Evolutionary conservation across 2,329 filamentous ascomycete species (phyloP), one percentile per base, ranked within the genome.

Genomic region (Helicocarpus griseus): DNA sequence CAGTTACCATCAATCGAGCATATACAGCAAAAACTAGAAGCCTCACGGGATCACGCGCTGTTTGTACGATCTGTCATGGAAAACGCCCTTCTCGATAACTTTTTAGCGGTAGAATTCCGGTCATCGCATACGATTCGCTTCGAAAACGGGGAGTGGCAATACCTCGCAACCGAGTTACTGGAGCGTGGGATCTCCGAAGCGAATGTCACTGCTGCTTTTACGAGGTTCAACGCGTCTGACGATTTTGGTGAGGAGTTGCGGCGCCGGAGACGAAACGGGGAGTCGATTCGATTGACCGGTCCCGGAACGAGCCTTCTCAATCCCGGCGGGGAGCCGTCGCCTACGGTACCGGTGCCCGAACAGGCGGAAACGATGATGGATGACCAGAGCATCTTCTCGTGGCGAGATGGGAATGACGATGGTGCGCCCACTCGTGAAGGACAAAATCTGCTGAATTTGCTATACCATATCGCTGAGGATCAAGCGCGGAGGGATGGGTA

Each of bases 401-500:
- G 69, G 67, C 63, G 69, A 17, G 68, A 71, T 40, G 68, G 65
- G 4, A 66, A 70, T 49, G 68, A 72, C 38, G 73, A 73, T 33
- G 63, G 68, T 9, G 57, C 64, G 54, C 58, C 69, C 57, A 60
- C 67, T 51, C 58, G 67, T 7, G 74, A 77, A 53, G 87, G 87
- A 5, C 87, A 93, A 62, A 90, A 89, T 54, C 82, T 95, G 46
- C 85, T 94, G 43, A 87, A 83, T 55, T 75, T 96, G 2, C 76
- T 97, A 1, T 97, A 95, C 64, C 82, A 90, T 53, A 94, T 97
- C 44, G 94, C 90, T 0, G 90, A 96, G 67, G 89, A 97, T 58
- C 90, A 95, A 64, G 89, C 90, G 1, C 81, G 85, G 51, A 79
- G 87, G 48, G 91, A 93, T 64, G 87, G 89, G 19, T 95, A 93